Base-by-base conservation (phyloP, 2,329 filamentous ascomycete genomes). In the Colletotrichum sp. region DNA sequence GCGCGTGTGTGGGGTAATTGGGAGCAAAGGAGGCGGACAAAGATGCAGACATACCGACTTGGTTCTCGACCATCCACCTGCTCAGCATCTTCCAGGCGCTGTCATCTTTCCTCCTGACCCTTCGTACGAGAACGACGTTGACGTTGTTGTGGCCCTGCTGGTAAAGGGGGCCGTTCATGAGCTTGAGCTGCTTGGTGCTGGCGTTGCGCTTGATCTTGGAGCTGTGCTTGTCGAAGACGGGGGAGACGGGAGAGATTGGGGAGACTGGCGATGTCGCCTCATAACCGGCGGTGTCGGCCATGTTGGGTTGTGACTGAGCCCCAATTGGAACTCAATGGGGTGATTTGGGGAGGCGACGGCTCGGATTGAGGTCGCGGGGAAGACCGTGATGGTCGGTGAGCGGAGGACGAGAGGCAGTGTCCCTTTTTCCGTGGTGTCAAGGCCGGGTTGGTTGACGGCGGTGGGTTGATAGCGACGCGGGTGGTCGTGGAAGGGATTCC, bases 31-130 rank as follows among this genome's bases (percentile, higher is more conserved):
- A 55, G 55, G 60, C 44, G 65, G 30, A 68, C 59, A 60, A 64
- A 65, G 65, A 48, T 44, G 73, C 72, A 61, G 69, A 76, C 91
- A 75, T 92, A 96, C 94, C 94, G 80, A 95, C 93, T 84, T 96
- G 94, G 84, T 96, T 95, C 81, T 94, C 88, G 79, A 95, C 91
- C 82, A 96, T 90, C 92, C 93, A 95, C 81, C 89, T 88, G 77
- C 91, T 90, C 61, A 94, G 84, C 76, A 89, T 89, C 81, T 90
- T 92, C 80, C 91, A 86, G 55, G 91, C 87, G 71, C 91, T 88
- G 79, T 93, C 90, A 68, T 92, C 91, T 83, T 92, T 92, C 82
- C 88, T 87, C 86, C 90, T 93, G 77, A 90, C 84, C 78, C 91
- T 89, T 79, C 90, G 87, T 63, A 91, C 87, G 30, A 91, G 85